These are phyloP conservation scores for Diplodia seriata DNA, from an alignment of 2,329 filamentous ascomycete genomes.

Conservation along the genomic window DNA sequence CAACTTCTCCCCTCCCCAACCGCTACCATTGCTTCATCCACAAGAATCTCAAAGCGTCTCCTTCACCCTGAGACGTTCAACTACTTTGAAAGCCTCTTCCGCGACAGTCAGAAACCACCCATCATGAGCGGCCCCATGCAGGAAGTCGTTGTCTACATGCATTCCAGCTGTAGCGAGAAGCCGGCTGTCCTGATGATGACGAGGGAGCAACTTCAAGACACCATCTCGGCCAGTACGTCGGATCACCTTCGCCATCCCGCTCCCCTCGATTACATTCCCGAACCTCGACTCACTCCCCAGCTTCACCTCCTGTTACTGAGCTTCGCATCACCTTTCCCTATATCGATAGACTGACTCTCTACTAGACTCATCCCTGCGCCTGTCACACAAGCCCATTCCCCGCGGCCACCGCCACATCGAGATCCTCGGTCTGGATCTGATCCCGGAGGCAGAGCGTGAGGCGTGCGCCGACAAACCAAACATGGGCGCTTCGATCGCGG, in stretches of 20 bases:
- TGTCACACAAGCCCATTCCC: conserved; percentile 10
- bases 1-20: background rate
- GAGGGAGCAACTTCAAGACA: conserved; percentile 4
- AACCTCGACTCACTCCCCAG: too few relatives aligned
- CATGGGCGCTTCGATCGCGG: conserved; percentile 8
- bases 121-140: background rate
- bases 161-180: conserved; percentile 6
- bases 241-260: background rate
- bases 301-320: background rate
- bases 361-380: conserved; percentile 3
- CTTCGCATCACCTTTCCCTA: background rate
- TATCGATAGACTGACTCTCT: background rate
- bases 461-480: conserved; percentile 8
- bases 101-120: background rate
- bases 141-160: conserved; percentile 21
- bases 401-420: conserved; percentile 16
- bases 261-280: background rate
- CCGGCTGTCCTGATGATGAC: conserved; percentile 19
- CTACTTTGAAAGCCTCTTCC: background rate
- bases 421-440: background rate
- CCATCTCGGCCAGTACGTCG: background rate
- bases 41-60: background rate
- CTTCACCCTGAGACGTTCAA: background rate
- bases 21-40: background rate
- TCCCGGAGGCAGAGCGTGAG: conserved; percentile 6